phyloP scores from a whole-genome alignment of 1,139 yeast genomes.

The Suhomyces anneliseae region DNA sequence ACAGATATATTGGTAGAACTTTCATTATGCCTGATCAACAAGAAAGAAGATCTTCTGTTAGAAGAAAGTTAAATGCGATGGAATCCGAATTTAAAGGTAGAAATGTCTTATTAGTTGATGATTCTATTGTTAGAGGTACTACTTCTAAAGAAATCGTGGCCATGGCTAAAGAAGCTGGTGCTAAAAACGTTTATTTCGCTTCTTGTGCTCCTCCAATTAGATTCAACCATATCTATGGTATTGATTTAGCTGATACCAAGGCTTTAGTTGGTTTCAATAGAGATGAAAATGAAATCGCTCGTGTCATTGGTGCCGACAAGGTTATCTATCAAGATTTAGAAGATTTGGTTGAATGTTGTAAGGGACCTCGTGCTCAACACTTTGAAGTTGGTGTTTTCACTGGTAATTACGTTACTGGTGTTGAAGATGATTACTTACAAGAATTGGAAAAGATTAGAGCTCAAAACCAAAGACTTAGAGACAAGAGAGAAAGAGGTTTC shows the following conservation, averaged over 20 bases:
- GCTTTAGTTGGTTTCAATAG: slow-evolving; percentile 88
- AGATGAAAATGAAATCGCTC: slow-evolving; percentile 69
- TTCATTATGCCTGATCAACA: slow-evolving; percentile 98
- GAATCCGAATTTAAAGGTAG: slow-evolving; percentile 84
- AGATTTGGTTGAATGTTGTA: slow-evolving; percentile 81
- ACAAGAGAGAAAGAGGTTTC: slow-evolving; percentile 36
- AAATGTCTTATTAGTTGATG: slow-evolving; percentile 91
- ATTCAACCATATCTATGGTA: slow-evolving; percentile 93
- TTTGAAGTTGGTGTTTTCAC: slow-evolving; percentile 98
- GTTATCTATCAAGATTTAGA: slow-evolving; percentile 85
- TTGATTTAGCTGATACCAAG: slow-evolving; percentile 92
- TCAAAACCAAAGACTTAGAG: slow-evolving; percentile 64
- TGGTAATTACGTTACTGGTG: slow-evolving; percentile 90
- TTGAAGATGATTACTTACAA: slow-evolving; percentile 75
- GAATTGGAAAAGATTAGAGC: slow-evolving; percentile 86
- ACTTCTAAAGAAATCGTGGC: slow-evolving; percentile 94
- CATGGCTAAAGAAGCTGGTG: slow-evolving; percentile 99
- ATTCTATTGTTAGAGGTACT: slow-evolving; percentile 96
- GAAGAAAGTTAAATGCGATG: slow-evolving; percentile 96
- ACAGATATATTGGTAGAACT: slow-evolving; percentile 95
- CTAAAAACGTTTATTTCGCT: slow-evolving; percentile 88
- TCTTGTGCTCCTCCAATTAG: slow-evolving; percentile 98
- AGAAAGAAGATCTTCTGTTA: slow-evolving; percentile 89
- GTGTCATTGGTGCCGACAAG: slow-evolving; percentile 85
- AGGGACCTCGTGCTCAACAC: slow-evolving; percentile 50